These are phyloP conservation scores for Metschnikowia aberdeeniae DNA, from an alignment of 805 yeast species.

Conservation along the genomic window DNA sequence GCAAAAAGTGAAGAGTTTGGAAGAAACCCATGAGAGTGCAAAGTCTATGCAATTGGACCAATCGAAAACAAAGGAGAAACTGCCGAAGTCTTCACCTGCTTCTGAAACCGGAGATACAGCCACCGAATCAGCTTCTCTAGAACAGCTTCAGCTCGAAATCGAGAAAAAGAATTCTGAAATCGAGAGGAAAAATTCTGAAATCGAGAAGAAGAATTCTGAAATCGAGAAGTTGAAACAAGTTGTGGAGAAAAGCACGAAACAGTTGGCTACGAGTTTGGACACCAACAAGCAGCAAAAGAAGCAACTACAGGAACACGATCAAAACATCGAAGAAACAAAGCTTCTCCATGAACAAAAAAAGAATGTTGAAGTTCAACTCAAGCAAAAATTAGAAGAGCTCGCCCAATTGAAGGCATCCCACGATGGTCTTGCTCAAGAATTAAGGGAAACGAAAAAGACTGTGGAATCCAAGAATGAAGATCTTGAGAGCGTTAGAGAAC, in stretches of 20 bases:
- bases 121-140: no score
- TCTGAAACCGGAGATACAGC: no score
- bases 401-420: slow-evolving; percentile 9
- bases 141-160: no score
- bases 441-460: slow-evolving; percentile 17
- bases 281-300: background rate
- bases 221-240: slow-evolving; percentile 2
- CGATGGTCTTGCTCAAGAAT: slow-evolving; percentile 16
- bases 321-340: background rate
- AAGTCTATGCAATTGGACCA: no score
- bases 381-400: slow-evolving; percentile 9
- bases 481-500: slow-evolving; percentile 66
- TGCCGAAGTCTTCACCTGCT: no score
- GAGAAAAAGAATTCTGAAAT: no score
- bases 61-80: no score
- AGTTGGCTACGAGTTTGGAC: slow-evolving; percentile 10
- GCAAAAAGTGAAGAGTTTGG: background rate
- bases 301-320: background rate
- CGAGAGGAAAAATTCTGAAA: background rate
- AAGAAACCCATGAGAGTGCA: background rate
- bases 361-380: slow-evolving; percentile 5
- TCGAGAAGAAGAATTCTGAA: background rate
- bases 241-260: slow-evolving; percentile 8
- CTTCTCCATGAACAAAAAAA: background rate
- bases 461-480: slow-evolving; percentile 45